Conservation (phyloP, 352 stramenopile species). For the Globisporangium rhizosaccharum region DNA sequence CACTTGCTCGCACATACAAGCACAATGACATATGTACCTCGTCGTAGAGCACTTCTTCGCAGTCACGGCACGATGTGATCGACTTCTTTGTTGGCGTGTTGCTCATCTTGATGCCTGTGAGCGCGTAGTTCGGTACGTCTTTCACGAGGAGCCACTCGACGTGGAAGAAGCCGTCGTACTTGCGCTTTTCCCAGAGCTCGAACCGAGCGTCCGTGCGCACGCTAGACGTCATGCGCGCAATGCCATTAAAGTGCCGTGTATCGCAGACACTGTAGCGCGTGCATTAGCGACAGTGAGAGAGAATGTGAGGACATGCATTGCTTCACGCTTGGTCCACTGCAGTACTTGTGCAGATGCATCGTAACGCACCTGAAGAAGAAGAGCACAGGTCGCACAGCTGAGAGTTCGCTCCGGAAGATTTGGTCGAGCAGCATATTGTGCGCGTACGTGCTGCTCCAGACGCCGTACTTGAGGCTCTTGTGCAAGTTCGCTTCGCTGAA, state of each 20-base stretch:
- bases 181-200: slow-evolving; percentile 75
- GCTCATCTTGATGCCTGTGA: slow-evolving; percentile 73
- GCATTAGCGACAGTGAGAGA: background rate
- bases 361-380: slow-evolving; percentile 70
- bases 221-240: slow-evolving; percentile 72
- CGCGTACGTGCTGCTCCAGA: slow-evolving; percentile 74
- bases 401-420: slow-evolving; percentile 66
- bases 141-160: slow-evolving; percentile 82
- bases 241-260: slow-evolving; percentile 71
- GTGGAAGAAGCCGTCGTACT: slow-evolving; percentile 79
- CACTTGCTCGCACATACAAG: background rate
- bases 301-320: no score
- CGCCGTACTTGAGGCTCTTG: slow-evolving; percentile 80
- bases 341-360: background rate
- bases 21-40: slow-evolving; percentile 29
- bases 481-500: slow-evolving; percentile 85
- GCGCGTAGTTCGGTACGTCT: slow-evolving; percentile 76
- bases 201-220: slow-evolving; percentile 48
- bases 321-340: no score
- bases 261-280: slow-evolving; percentile 47
- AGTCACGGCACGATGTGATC: slow-evolving; percentile 71
- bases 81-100: slow-evolving; percentile 78
- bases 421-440: slow-evolving; percentile 67
- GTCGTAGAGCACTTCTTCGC: slow-evolving; percentile 71
- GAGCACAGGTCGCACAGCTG: slow-evolving; percentile 53